Base-by-base conservation (phyloP, 179 eudicot species). In the Corrigiola litoralis region DNA sequence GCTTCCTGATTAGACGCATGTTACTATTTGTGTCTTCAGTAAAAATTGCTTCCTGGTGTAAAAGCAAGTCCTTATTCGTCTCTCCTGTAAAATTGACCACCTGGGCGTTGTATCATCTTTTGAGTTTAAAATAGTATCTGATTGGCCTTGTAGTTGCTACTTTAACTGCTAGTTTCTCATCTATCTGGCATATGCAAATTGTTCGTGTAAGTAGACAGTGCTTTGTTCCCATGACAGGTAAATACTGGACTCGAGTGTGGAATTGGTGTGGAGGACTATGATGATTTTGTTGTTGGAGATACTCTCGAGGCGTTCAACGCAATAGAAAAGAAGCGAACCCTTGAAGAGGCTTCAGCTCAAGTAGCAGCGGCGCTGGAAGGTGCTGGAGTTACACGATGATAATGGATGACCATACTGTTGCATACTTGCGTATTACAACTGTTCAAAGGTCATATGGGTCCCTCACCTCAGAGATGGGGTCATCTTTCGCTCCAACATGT, bases 281-380 rank as follows among this genome's bases (percentile, higher is more conserved):
- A 73, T 67, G 89, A 90, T 50, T 90, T 84, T 75, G 85, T 75
- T 79, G 95, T 33, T 18, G 98, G 97, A 6, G 97, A 92, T 59
- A 66, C 42, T 38, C 47, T 92, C 1, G 87, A 92, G 83, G 92
- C 96, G 31, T 92, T 82, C 67, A 81, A 87, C 58, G 32, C 79
- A 12, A 70, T 87, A 17, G 85, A 87, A 61, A 92, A 90, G 86
- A 85, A 73, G 75, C 82, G 98, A 65, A 92, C 95, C 32, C 94
- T 92, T 9, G 98, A 92, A 73, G 98, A 92, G 79, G 98, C 97
- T 66, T 90, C 98, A 1, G 92, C 96, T 58, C 79, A 85, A 11
- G 85, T 92, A 83, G 60, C 85, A 67, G 89, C 96, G 36, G 95
- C 95, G 13, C 69, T 89, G 45, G 86, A 84, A 74, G 81, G 80